Evolutionary conservation across 306 rosid genomes (phyloP).

Genomic region (Cucurbita moschata): DNA sequence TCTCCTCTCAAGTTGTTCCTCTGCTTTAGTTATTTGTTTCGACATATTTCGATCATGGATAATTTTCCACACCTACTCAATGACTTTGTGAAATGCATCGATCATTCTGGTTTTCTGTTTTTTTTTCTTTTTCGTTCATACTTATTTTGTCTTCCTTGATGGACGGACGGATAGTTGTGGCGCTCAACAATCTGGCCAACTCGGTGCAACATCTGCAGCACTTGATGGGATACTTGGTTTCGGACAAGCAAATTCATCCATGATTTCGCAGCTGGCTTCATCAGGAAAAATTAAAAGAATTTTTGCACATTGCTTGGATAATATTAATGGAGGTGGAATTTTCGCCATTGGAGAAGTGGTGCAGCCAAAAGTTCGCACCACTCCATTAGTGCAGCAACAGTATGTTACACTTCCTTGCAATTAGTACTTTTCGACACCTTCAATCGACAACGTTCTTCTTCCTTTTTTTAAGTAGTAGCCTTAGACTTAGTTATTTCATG

Average conservation of each 20-base stretch:
- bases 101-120: neutral
- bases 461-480: constrained; percentile 11
- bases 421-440: constrained; percentile 7
- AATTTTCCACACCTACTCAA: neutral
- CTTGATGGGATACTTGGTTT: constrained; percentile 86
- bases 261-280: constrained; percentile 77
- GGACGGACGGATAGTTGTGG: constrained; percentile 45
- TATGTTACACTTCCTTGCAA: constrained; percentile 23
- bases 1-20: too few relatives aligned
- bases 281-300: constrained; percentile 59
- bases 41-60: too few relatives aligned
- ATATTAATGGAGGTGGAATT: constrained; percentile 66
- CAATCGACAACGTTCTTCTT: neutral
- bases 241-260: constrained; percentile 83
- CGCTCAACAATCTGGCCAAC: constrained; percentile 45
- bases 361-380: constrained; percentile 41
- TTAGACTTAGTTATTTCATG: constrained; percentile 19
- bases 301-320: constrained; percentile 92
- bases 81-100: neutral
- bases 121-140: neutral
- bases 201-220: constrained; percentile 33
- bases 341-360: constrained; percentile 80
- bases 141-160: neutral
- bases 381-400: constrained; percentile 49
- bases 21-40: too few relatives aligned